phyloP scores from a whole-genome alignment of 805 yeast species.

The Teunomyces funiuensis region DNA sequence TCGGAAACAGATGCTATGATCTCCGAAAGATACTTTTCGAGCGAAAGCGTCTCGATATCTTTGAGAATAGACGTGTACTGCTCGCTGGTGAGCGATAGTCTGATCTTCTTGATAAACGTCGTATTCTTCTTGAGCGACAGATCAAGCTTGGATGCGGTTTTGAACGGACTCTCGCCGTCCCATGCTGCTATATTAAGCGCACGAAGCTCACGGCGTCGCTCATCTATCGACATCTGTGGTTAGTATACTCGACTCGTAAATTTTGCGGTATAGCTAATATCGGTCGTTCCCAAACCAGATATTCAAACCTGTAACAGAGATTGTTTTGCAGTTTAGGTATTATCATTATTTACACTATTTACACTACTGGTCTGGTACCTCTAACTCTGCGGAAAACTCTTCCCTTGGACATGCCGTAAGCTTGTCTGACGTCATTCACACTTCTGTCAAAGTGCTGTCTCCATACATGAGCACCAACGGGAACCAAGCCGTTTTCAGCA shows the following conservation, averaged over 20 bases:
- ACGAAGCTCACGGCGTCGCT: slow-evolving; percentile 27
- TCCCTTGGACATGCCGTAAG: slow-evolving; percentile 74
- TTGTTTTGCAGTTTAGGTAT: background rate
- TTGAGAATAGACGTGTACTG: slow-evolving; percentile 46
- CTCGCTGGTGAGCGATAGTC: slow-evolving; percentile 56
- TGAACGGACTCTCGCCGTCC: slow-evolving; percentile 41
- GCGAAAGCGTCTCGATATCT: slow-evolving; percentile 61
- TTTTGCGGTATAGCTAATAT: too few species aligned
- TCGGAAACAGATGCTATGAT: slow-evolving; percentile 62
- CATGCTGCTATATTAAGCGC: slow-evolving; percentile 51
- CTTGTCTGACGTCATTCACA: slow-evolving; percentile 63
- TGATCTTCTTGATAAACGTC: slow-evolving; percentile 71
- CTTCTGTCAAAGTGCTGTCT: slow-evolving; percentile 81
- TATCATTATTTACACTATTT: slow-evolving; percentile 5
- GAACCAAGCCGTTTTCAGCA: slow-evolving; percentile 50
- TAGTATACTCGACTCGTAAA: background rate
- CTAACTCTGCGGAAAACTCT: slow-evolving; percentile 71
- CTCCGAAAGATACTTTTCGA: slow-evolving; percentile 77
- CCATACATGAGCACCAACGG: slow-evolving; percentile 93
- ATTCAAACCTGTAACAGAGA: background rate
- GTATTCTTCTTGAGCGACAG: slow-evolving; percentile 80
- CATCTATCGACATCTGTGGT: background rate
- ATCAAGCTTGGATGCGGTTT: slow-evolving; percentile 47
- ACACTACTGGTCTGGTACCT: slow-evolving; percentile 20
- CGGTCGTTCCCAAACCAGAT: slow-evolving; percentile 1